A percentile compares a stretch with the other conserved stretches of the same genome.
phyloP scores from a whole-genome alignment of 768 basidiomycete genomes.

The Termitomyces sp. region DNA sequence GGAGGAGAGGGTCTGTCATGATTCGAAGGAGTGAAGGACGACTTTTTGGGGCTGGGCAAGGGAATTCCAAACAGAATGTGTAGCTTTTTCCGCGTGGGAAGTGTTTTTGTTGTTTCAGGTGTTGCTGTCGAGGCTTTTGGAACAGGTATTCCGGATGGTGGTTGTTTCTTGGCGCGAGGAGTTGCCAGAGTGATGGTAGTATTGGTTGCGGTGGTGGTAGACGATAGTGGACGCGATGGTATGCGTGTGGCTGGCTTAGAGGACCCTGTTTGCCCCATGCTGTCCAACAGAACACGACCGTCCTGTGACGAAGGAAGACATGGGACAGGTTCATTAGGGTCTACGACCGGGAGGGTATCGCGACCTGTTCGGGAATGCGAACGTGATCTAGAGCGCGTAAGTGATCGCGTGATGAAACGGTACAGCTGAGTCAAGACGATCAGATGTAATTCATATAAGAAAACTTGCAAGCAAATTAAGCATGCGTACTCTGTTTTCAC shows the following conservation, averaged over 20 bases:
- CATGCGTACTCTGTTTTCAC: conserved; percentile 41
- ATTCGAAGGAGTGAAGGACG: conserved; percentile 33
- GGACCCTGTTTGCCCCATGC: conserved; percentile 19
- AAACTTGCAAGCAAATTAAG: conserved; percentile 2
- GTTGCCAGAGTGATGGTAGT: conserved; percentile 56
- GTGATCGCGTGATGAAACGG: conserved; percentile 49
- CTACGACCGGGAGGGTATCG: conserved; percentile 10
- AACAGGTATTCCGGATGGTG: conserved; percentile 22
- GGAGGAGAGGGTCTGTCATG: conserved; percentile 19
- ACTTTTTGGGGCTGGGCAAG: conserved; percentile 29
- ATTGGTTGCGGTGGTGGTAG: conserved; percentile 58
- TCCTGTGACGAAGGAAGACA: conserved; percentile 15
- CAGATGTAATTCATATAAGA: conserved; percentile 3
- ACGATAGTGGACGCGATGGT: conserved; percentile 59
- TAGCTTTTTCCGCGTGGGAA: conserved; percentile 33
- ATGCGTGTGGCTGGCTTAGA: conserved; percentile 46
- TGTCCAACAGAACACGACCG: conserved; percentile 10
- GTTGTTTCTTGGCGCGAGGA: conserved; percentile 31
- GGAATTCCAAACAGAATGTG: conserved; percentile 44
- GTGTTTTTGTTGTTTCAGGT: conserved; percentile 29
- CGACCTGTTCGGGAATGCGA: conserved; percentile 39
- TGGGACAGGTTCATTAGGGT: conserved; percentile 17
- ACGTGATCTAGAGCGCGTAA: conserved; percentile 56
- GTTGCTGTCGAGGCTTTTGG: conserved; percentile 17
- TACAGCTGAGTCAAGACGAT: conserved; percentile 40